Evolutionary conservation across 208 protist genomes (phyloP).

Genomic region (Angomonas ambiguus): DNA sequence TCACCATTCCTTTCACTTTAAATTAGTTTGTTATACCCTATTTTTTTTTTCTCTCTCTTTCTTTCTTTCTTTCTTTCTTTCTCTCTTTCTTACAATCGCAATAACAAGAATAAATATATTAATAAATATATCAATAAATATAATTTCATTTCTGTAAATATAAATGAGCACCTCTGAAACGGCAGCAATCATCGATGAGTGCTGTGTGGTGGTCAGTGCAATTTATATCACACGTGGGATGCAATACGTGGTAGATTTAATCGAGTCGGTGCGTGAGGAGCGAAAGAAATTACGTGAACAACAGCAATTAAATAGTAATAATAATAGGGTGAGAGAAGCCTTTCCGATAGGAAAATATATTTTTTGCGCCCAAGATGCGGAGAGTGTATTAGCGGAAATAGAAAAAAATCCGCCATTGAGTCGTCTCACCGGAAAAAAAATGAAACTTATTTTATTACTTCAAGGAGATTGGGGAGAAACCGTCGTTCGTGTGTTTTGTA

Average conservation of each 20-base stretch:
- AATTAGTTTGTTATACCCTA: not conserved
- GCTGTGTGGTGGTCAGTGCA: too few species aligned
- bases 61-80: conserved; percentile 4
- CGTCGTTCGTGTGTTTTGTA: conserved; percentile 23
- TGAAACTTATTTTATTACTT: conserved; percentile 22
- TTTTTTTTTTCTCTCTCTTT: not conserved
- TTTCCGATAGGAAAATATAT: not conserved
- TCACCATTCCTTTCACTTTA: not conserved
- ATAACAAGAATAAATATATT: not conserved
- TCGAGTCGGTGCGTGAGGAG: too few species aligned
- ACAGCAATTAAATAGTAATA: conserved; percentile 2
- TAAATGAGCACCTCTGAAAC: too few species aligned
- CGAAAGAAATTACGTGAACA: conserved; percentile 12
- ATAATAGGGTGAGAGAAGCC: too few species aligned
- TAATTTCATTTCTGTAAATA: not conserved
- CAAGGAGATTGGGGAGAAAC: conserved; percentile 19
- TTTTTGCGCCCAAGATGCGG: not conserved
- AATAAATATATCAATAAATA: not conserved
- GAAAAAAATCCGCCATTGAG: not conserved
- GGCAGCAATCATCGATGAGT: too few species aligned
- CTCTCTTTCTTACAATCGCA: not conserved
- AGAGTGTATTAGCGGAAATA: not conserved
- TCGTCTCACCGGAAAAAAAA: not conserved
- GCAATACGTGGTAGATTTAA: too few species aligned
- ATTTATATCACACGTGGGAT: too few species aligned